Evolutionary conservation across 257 asterid species (phyloP), one percentile per base, ranked within the genome.

Genomic region (Striga asiatica): DNA sequence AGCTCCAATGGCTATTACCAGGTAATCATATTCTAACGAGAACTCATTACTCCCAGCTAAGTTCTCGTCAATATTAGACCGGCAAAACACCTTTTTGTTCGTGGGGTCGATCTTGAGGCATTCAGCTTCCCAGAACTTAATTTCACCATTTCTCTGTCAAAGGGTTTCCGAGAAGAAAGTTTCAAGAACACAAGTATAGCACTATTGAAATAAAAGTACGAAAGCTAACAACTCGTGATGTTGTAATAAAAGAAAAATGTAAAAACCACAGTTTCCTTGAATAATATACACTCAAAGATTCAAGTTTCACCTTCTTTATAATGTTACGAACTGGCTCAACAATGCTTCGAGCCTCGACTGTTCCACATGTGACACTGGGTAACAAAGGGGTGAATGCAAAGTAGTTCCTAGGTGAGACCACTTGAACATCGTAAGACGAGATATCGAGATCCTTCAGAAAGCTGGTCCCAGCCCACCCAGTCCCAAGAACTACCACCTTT

Each of bases 341-440:
- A 16, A 92, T 80, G 74, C 98, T 92, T 25, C 98, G 77, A 23
- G 97, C 95, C 74, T 92, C 97, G 19, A 92, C 98, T 3, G 95
- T 82, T 70, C 98, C 98, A 73, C 96, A 87, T 3, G 98, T 92
- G 71, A 92, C 94, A 60, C 98, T 92, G 37, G 98, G 98, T 50
- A 92, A 73, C 71, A 92, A 71, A 9, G 98, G 98, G 61, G 98
- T 92, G 75, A 92, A 92, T 12, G 97, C 95, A 69, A 92, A 92
- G 83, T 92, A 92, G 61, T 92, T 92, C 53, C 93, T 77, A 3
- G 97, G 98, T 9, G 98, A 92, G 66, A 92, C 84, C 46, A 92
- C 93, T 61, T 87, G 88, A 53, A 91, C 88, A 58, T 91, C 97
- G 61, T 87, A 87, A 27, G 80, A 66, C 32, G 94, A 81, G 58